Evolutionary conservation across 768 basidiomycete species (phyloP), one percentile per base, ranked within the genome.

Genomic region (Auriscalpium vulgare): DNA sequence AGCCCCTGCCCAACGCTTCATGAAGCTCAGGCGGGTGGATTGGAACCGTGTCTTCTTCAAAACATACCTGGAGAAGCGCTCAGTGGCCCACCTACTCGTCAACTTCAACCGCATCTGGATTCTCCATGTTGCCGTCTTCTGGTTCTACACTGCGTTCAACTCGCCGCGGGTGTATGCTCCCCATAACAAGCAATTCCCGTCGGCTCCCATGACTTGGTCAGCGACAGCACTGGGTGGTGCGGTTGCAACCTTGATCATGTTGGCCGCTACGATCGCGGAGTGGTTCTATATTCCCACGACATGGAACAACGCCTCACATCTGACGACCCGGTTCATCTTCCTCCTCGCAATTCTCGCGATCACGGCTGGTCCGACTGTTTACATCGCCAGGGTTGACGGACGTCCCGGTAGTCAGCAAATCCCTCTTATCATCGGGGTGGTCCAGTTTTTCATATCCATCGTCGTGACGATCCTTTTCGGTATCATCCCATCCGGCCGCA

Each of bases 71-170:
- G 97, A 99, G 74, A 94, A 95, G 68, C 92, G 97, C 19, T 97
- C 95, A 44, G 80, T 79, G 56, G 85, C 87, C 13, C 97, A 99
- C 72, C 81, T 98, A 38, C 80, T 98, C 60, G 93, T 97, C 78
- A 97, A 99, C 74, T 99, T 99, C 76, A 99, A 99, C 72, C 92
- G 97, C 43, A 81, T 99, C 67, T 99, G 97, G 97, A 92, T 99
- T 65, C 77, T 95, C 55, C 97, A 99, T 67, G 77, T 99, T 57
- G 80, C 94, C 8, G 72, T 95, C 52, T 98, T 85, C 76, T 99
- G 91, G 83, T 97, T 92, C 74, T 98, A 92, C 74, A 98, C 95
- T 9, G 85, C 97, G n/a, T 97, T 86, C 80, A 94, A 98, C 74
- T 91, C 94, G 0, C 94, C 95, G 8, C 84, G 80, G 62, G 85